Percentiles rank a stretch among this genome's conserved stretches.
These are phyloP conservation scores for Trichoderma arundinaceum DNA, from an alignment of 2,329 filamentous ascomycete genomes.

Conservation along the genomic window DNA sequence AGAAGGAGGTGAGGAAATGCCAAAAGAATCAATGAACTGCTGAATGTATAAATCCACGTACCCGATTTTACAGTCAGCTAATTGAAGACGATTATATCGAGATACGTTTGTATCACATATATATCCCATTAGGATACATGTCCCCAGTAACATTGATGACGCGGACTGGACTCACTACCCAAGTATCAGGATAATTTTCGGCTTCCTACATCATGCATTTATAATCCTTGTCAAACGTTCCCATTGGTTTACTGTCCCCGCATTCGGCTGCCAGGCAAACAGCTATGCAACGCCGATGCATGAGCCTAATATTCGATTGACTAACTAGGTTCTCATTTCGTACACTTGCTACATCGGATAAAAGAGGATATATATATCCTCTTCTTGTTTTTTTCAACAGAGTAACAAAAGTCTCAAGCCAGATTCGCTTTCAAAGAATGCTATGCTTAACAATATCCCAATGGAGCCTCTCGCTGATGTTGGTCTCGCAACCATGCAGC, in stretches of 20 bases:
- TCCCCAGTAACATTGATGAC: neutral
- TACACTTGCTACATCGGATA: too few species aligned
- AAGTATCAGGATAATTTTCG: constrained; percentile 14
- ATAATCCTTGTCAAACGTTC: neutral
- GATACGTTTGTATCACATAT: neutral
- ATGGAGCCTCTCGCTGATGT: constrained; percentile 10
- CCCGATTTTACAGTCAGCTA: too few species aligned
- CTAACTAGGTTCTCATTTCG: too few species aligned
- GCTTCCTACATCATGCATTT: neutral
- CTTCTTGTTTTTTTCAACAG: neutral
- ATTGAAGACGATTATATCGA: neutral
- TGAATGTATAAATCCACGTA: too few species aligned
- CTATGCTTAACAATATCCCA: too few species aligned
- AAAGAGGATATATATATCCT: neutral
- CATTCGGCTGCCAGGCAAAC: too few species aligned
- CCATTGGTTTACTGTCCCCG: neutral
- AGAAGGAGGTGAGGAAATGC: too few species aligned
- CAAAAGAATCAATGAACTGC: too few species aligned
- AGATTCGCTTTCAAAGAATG: neutral
- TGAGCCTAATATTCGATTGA: too few species aligned
- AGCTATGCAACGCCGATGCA: too few species aligned
- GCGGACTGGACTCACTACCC: too few species aligned
- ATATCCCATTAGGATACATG: neutral
- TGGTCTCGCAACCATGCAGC: constrained; percentile 4
- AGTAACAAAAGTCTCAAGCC: too few species aligned